Base-by-base conservation (phyloP, 805 yeast genomes). In the Ogataea nonfermentans region DNA sequence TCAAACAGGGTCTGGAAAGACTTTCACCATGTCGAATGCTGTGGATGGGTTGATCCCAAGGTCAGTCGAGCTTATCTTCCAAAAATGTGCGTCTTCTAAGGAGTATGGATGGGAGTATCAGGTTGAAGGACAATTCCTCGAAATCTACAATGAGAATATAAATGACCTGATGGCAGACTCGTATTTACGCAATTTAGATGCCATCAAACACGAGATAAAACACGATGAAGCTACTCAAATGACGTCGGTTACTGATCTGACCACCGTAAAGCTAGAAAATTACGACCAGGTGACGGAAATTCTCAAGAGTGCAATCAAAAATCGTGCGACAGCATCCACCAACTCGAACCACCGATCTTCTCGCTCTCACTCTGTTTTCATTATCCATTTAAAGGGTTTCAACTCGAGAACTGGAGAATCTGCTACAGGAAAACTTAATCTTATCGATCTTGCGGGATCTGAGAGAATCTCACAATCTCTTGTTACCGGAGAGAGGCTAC, bases 1-100 rank as follows among this genome's bases (percentile, higher is more conserved):
- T 1, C 99, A 91, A 62, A 93, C 99, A 0, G 96, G 93, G 0
- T 83, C 97, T 0, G 99, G 99, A 3, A 91, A 91, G 58, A 91
- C 98, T 0, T 81, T 65, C 59, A 93, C 99, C 0, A 93, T 91
- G 98, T 74, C 89, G 2, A 65, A 72, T 17, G 65, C 74, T 0
- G 53, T 61, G 1, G 83, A 82, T 53, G 98, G 99, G 11, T 77
- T 91, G 68, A 87, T 89, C 24, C 88, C 95, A 1, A 68, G 76
- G 12, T 84, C 96, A 0, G 71, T 90, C 10, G 61, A 66, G 11
- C 84, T 81, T 52, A 82, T 91, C 4, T 88, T 88, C 54, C 62
- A 71, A 4, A 74, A 79, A 37, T 71, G 79, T 3, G 57, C 65
- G 0, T 62, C 61, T 3, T 53, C 82, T 26, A 62, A 70, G 38